phyloP scores from a whole-genome alignment of 495 filamentous ascomycete species.

The Aspergillus sclerotiicarbonarius region DNA sequence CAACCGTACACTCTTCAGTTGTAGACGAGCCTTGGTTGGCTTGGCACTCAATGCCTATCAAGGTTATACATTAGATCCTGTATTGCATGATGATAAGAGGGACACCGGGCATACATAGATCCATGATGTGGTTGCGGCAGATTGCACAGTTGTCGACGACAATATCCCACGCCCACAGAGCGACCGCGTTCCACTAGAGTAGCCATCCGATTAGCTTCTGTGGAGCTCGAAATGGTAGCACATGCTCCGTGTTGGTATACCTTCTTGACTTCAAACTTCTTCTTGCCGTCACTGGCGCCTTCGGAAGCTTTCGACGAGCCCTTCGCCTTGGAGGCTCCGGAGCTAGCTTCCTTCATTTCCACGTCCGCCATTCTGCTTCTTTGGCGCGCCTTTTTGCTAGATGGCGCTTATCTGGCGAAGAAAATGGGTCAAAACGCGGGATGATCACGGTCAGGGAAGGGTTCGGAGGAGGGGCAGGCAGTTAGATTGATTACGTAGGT shows the following conservation, averaged over 20 bases:
- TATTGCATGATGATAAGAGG: neutral
- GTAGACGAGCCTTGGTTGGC: slow-evolving; percentile 99
- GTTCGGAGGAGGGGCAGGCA: slow-evolving; percentile 15
- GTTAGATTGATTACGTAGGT: slow-evolving; percentile 21
- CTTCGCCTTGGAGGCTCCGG: slow-evolving; percentile 56
- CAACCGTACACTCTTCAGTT: slow-evolving; percentile 96
- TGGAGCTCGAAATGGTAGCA: neutral
- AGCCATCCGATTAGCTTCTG: slow-evolving; percentile 4
- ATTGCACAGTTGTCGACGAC: slow-evolving; percentile 99
- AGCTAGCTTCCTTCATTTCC: slow-evolving; percentile 85
- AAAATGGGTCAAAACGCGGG: neutral
- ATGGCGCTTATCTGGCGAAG: neutral
- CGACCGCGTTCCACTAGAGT: slow-evolving; percentile 94
- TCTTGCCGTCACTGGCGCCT: slow-evolving; percentile 68
- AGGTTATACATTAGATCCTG: slow-evolving; percentile 6
- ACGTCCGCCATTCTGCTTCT: slow-evolving; percentile 78
- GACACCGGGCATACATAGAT: slow-evolving; percentile 70
- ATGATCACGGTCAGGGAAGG: slow-evolving; percentile 1
- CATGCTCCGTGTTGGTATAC: slow-evolving; percentile 39
- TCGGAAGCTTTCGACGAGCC: slow-evolving; percentile 57
- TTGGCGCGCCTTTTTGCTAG: neutral
- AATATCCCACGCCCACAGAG: slow-evolving; percentile 99
- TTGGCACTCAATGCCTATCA: slow-evolving; percentile 91
- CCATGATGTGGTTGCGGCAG: slow-evolving; percentile 99
- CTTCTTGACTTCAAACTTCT: slow-evolving; percentile 98